These are phyloP conservation scores for Platanthera guangdongensis DNA, from an alignment of 106 monocot species.

Conservation along the genomic window DNA sequence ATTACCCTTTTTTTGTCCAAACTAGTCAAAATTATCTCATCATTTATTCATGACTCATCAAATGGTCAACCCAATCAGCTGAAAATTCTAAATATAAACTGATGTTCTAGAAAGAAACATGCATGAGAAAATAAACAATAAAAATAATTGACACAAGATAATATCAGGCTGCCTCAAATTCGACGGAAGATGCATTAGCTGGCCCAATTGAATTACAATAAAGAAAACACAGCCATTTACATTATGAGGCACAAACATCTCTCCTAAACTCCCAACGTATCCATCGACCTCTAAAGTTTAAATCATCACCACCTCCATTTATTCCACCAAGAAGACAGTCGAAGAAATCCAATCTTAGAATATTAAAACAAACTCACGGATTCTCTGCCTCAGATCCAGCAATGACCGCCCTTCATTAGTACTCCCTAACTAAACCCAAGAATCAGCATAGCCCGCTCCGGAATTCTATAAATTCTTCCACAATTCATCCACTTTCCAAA, in stretches of 20 bases:
- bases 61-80: too few species aligned
- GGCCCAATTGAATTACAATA: too few species aligned
- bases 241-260: not conserved
- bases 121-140: too few species aligned
- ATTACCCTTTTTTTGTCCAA: too few species aligned
- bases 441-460: not conserved
- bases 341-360: not conserved
- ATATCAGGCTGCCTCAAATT: too few species aligned
- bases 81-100: too few species aligned
- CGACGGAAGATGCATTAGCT: too few species aligned
- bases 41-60: too few species aligned
- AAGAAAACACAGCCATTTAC: not conserved
- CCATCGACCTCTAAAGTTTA: not conserved
- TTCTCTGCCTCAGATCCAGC: not conserved
- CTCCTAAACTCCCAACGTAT: not conserved
- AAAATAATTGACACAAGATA: too few species aligned
- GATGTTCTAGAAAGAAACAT: too few species aligned
- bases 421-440: not conserved
- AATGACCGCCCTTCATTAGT: not conserved
- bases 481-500: not conserved
- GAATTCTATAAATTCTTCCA: not conserved
- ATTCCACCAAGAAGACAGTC: not conserved
- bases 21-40: too few species aligned
- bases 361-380: not conserved
- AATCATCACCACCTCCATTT: conserved; percentile 1